phyloP scores from a whole-genome alignment of 2,329 filamentous ascomycete species.

The Berkeleyomyces basicola region DNA sequence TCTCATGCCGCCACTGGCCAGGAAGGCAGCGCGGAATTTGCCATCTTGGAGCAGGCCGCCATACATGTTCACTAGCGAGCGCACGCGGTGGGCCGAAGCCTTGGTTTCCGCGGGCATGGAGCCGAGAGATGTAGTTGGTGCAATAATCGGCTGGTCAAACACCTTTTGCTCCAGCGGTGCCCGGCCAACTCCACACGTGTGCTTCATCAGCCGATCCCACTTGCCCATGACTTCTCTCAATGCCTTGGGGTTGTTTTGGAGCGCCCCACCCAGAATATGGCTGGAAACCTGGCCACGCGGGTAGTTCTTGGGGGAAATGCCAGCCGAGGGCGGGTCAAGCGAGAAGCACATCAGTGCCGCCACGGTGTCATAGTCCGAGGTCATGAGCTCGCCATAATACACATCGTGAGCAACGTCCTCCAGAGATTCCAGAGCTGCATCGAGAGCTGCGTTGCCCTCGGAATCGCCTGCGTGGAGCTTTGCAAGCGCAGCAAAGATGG shows the following conservation, averaged over 20 bases:
- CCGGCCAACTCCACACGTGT: slow-evolving; percentile 22
- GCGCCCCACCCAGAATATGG: slow-evolving; percentile 36
- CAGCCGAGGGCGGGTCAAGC: slow-evolving; percentile 18
- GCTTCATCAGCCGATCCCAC: slow-evolving; percentile 28
- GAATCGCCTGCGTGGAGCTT: slow-evolving; percentile 31
- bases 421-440: slow-evolving; percentile 38
- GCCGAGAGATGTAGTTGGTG: not conserved
- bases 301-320: slow-evolving; percentile 16
- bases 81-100: slow-evolving; percentile 21
- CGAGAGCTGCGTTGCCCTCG: slow-evolving; percentile 23
- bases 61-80: slow-evolving; percentile 31
- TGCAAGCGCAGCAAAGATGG: slow-evolving; percentile 30
- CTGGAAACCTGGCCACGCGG: slow-evolving; percentile 37
- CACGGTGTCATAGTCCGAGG: slow-evolving; percentile 36
- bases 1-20: slow-evolving; percentile 36
- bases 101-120: slow-evolving; percentile 14
- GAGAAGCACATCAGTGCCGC: slow-evolving; percentile 42
- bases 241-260: slow-evolving; percentile 50
- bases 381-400: slow-evolving; percentile 50
- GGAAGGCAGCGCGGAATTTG: slow-evolving; percentile 36
- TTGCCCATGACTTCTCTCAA: slow-evolving; percentile 32
- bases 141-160: not conserved
- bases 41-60: slow-evolving; percentile 39
- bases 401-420: slow-evolving; percentile 50
- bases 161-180: slow-evolving; percentile 13